Conservation (phyloP, 2,329 filamentous ascomycete species). For the Apiospora marii region DNA sequence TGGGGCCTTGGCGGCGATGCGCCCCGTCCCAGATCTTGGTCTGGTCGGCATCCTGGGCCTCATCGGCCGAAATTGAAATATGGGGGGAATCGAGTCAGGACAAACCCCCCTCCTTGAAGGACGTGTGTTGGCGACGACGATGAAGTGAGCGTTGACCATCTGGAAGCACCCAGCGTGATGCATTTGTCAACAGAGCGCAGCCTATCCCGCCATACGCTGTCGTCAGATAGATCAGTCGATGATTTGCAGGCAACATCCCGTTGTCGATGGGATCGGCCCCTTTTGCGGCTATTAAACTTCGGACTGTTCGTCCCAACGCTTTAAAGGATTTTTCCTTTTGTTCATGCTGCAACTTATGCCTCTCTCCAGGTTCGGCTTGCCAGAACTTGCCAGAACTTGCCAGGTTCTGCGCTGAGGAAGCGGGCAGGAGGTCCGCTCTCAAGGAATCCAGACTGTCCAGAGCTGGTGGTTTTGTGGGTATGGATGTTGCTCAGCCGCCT, state of each 20-base stretch:
- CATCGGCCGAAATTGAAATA: conserved; percentile 15
- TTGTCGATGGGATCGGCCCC: neutral
- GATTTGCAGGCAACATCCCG: neutral
- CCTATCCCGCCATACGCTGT: neutral
- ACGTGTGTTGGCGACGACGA: neutral
- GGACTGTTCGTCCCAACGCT: conserved; percentile 13
- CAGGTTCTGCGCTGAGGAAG: neutral
- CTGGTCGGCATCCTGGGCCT: neutral
- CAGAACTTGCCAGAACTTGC: neutral
- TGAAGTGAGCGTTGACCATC: neutral
- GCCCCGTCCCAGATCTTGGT: conserved; percentile 1
- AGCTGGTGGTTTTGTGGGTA: neutral
- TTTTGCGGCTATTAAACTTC: neutral
- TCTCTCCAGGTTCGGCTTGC: neutral
- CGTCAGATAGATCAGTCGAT: neutral
- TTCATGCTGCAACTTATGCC: neutral
- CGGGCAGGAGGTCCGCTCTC: neutral
- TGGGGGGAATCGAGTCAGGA: neutral
- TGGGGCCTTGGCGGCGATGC: neutral
- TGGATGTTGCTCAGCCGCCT: conserved; percentile 17
- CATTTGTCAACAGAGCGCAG: neutral
- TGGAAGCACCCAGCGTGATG: neutral
- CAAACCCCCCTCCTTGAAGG: neutral
- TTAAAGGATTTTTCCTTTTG: no score
- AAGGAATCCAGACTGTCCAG: neutral